Percentiles rank a stretch among this genome's conserved stretches.
phyloP scores from a whole-genome alignment of 2,329 filamentous ascomycete genomes.

The Eutypella sp. region DNA sequence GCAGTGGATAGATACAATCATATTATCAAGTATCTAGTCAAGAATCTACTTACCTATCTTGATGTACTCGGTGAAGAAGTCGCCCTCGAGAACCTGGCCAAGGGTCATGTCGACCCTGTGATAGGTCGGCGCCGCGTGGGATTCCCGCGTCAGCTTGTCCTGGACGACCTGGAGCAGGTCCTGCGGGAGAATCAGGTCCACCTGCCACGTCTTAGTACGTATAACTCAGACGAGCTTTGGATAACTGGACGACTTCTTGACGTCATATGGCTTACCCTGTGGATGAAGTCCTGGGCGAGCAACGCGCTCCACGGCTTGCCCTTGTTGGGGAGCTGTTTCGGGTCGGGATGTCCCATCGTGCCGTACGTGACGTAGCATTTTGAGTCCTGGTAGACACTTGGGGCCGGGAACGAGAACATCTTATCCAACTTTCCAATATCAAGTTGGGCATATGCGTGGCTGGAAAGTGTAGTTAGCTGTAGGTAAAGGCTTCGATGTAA shows the following conservation, averaged over 20 bases:
- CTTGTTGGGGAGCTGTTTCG: slow-evolving; percentile 63
- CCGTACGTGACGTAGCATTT: slow-evolving; percentile 75
- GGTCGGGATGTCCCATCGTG: slow-evolving; percentile 64
- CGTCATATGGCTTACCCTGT: slow-evolving; percentile 48
- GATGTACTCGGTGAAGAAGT: slow-evolving; percentile 81
- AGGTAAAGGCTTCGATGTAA: no score
- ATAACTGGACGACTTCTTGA: no score
- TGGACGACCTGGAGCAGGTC: slow-evolving; percentile 52
- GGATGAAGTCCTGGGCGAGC: slow-evolving; percentile 58
- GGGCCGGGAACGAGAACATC: slow-evolving; percentile 42
- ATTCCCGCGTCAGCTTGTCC: slow-evolving; percentile 40
- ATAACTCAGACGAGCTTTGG: no score
- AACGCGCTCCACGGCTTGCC: slow-evolving; percentile 73
- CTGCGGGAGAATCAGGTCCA: slow-evolving; percentile 69
- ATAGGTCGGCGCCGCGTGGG: slow-evolving; percentile 43
- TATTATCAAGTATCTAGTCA: no score
- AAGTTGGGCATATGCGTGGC: no score
- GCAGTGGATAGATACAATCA: background rate
- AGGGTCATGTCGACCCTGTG: slow-evolving; percentile 68
- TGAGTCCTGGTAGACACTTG: slow-evolving; percentile 47
- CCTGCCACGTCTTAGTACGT: slow-evolving; percentile 29
- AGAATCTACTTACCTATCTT: slow-evolving; percentile 58
- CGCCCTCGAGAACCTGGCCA: slow-evolving; percentile 62
- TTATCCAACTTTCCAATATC: background rate
- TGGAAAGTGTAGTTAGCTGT: no score